These are phyloP conservation scores for Xylariaceae sp. DNA, from an alignment of 2,329 filamentous ascomycete genomes.

Conservation along the genomic window DNA sequence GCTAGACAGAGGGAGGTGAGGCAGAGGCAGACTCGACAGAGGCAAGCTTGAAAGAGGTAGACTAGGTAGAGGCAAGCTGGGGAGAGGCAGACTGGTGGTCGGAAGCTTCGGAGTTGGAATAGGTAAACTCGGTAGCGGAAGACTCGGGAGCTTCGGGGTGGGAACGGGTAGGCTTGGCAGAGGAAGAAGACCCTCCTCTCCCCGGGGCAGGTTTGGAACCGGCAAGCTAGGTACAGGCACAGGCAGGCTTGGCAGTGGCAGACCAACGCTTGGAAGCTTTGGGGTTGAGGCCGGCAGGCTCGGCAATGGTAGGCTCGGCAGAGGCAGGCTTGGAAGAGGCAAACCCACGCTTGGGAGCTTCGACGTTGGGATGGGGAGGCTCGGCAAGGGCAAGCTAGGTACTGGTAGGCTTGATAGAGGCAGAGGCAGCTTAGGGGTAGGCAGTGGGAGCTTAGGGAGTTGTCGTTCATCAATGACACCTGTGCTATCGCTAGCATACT, in stretches of 20 bases:
- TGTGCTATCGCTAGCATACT: not conserved
- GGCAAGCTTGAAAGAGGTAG: not conserved
- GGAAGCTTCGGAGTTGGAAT: not conserved
- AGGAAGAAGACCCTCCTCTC: too few relatives aligned
- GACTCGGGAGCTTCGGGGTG: not conserved
- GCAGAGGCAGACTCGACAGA: not conserved
- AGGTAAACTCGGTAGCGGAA: not conserved
- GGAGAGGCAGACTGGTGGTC: not conserved
- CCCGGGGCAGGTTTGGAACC: too few relatives aligned
- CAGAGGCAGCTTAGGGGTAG: too few relatives aligned
- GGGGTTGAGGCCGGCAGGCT: not conserved
- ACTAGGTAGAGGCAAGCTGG: not conserved
- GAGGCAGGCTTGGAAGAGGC: not conserved
- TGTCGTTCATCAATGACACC: too few relatives aligned
- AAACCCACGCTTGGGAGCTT: not conserved
- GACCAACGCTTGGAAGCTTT: not conserved
- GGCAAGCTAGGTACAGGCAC: not conserved
- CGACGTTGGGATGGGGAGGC: too few relatives aligned
- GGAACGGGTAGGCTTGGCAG: too few relatives aligned
- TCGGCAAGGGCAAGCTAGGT: too few relatives aligned
- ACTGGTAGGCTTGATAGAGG: too few relatives aligned
- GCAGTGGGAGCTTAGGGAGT: too few relatives aligned
- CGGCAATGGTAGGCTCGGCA: not conserved
- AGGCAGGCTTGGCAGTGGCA: not conserved
- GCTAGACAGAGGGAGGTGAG: not conserved